Conservation (phyloP, 805 yeast species). For the Lachancea waltii region DNA sequence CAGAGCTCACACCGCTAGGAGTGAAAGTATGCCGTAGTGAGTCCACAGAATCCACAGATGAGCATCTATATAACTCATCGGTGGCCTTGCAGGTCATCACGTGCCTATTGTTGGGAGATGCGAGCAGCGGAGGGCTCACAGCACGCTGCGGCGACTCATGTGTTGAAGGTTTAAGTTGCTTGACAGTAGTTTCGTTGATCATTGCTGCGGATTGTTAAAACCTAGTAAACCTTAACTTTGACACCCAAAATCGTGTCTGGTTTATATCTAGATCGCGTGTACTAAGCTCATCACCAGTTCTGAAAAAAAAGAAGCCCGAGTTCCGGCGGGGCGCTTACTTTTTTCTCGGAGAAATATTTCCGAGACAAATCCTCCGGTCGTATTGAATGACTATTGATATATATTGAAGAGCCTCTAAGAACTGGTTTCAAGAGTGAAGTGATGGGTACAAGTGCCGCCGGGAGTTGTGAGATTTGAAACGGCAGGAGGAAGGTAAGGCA, state of each 20-base stretch:
- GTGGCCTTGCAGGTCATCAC: constrained; percentile 7
- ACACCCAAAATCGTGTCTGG: no score
- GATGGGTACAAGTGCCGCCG: no score
- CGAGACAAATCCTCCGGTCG: no score
- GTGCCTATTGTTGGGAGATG: no score
- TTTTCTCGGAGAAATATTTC: no score
- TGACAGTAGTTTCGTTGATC: constrained; percentile 8
- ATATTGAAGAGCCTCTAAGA: no score
- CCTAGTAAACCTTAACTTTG: no score
- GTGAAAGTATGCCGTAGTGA: constrained; percentile 11
- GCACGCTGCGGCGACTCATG: no score
- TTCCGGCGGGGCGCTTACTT: not conserved
- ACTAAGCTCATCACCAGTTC: constrained; percentile 1
- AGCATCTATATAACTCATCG: constrained; percentile 16
- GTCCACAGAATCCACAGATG: constrained; percentile 22
- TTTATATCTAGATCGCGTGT: not conserved
- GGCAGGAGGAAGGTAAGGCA: no score
- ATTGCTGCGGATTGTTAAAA: not conserved
- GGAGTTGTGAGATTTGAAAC: no score
- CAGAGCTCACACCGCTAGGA: not conserved
- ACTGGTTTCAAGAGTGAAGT: no score
- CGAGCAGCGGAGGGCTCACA: constrained; percentile 7
- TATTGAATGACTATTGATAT: no score
- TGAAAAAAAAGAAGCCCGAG: not conserved
- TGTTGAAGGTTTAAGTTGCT: not conserved